Base-by-base conservation (phyloP, 768 basidiomycete genomes). In the Leccinum rimulosum region DNA sequence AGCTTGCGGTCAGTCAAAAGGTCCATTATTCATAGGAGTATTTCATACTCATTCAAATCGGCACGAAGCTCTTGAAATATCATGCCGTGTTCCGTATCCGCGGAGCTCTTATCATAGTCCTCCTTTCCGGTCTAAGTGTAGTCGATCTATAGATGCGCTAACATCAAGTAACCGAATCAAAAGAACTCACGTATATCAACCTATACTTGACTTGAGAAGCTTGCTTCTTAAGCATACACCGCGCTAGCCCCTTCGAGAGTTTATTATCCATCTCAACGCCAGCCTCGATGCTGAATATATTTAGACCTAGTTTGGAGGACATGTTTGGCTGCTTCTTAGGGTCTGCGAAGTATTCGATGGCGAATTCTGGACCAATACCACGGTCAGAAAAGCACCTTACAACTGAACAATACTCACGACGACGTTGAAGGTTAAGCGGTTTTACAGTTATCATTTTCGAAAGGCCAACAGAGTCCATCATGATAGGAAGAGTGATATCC, bases 391-490 rank as follows among this genome's bases (percentile, higher is more conserved):
- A 36, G 6, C 6, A 36, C 6, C 36, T 36, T 36, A 36, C 36
- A 36, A 15, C 6, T 15, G 14, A 36, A 7, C 6, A 7, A 15
- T 5, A 36, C 36, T 36, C 10, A 36, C 15, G 36, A 36, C 36
- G 15, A 36, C 65, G 82, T 80, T 76, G 91, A 85, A 15, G 93
- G 83, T 57, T 88, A 15, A 38, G 36, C 84, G 0, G 65, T 17
- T 51, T 10, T 17, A 59, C 81, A 25, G 74, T 80, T 89, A 94
- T 93, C 54, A 83, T 84, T 17, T 75, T 76, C 3, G 6, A 27
- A 3, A 78, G 77, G 60, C 86, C 89, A 4, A 76, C 75, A 6
- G 66, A 74, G 61, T 80, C 83, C 49, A 93, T 71, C 4, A 80
- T 80, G 59, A 77, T 78, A 1, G 85, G 84, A 25, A 38, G 15